Base-by-base conservation (phyloP, 2,329 filamentous ascomycete species). In the Claviceps fusiformis region DNA sequence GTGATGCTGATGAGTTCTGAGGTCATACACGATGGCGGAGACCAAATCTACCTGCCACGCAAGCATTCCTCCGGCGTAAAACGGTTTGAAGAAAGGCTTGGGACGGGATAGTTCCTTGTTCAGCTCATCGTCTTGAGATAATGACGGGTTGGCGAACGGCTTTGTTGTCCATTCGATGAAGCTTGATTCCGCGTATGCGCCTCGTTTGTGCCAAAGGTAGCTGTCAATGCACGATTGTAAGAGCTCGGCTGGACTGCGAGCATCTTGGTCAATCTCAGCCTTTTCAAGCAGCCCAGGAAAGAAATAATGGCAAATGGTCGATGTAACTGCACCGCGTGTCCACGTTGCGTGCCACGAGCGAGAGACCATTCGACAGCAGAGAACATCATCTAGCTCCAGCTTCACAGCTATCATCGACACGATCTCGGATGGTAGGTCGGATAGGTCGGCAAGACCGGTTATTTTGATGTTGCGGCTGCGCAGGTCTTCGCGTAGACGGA, bases 341-440 rank as follows among this genome's bases (percentile, higher is more conserved):
- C 65, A 68, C 7, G 54, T 29, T 1, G 43, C 27, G 7, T 56
- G 55, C 67, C 67, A 69, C n/a, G 55, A 54, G 13, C 46, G 62
- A 10, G 58, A 68, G 1, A 67, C 67, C 5, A 56, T 29, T 15
- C 37, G 58, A 51, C 66, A 68, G 41, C 46, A 55, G 53, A 63
- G 47, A 29, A 64, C 56, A 31, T 68, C 66, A 6, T 62, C 52
- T 6, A 67, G 46, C 0, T 54, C 49, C 15, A 69, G 59, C 15
- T 62, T 53, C 0, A 54, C 53, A 13, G 61, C 55, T 27, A 68
- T 56, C 6, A 54, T 15, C 13, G 59, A 62, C 13, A 68, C 41
- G 10, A 69, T 50, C 50, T 69, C 67, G 5, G 52, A 49, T 0
- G 67, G 66, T 0, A 69, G 59, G 39, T 66, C 59, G 2, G 59